Percentiles rank a stretch among this genome's conserved stretches.
These are phyloP conservation scores for Penicillium sp. DNA, from an alignment of 2,329 filamentous ascomycete species.

Conservation along the genomic window DNA sequence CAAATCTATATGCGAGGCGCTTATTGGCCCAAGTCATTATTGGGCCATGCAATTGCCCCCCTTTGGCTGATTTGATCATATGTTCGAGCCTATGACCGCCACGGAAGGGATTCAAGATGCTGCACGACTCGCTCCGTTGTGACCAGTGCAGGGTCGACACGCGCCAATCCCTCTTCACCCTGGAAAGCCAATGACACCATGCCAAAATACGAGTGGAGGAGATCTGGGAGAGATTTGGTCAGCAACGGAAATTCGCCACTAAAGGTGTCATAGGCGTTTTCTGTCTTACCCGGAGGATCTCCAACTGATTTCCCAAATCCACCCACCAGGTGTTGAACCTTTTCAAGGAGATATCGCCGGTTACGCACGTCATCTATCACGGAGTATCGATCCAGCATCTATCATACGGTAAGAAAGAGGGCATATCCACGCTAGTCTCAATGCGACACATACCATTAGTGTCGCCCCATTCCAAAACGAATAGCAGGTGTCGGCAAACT, in stretches of 20 bases:
- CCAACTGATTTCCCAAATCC: constrained; percentile 75
- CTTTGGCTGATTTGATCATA: background rate
- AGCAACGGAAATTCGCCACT: constrained; percentile 4
- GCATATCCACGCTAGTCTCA: background rate
- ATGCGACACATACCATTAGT: constrained; percentile 41
- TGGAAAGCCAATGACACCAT: constrained; percentile 76
- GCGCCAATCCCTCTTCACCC: constrained; percentile 67
- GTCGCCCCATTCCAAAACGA: constrained; percentile 85
- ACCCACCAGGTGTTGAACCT: constrained; percentile 83
- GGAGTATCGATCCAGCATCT: constrained; percentile 60
- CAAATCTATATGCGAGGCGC: background rate
- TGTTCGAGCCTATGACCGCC: constrained; percentile 25
- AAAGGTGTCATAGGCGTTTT: background rate
- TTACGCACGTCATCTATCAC: constrained; percentile 63
- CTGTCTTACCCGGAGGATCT: constrained; percentile 61
- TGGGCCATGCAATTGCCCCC: background rate
- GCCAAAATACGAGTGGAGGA: constrained; percentile 88
- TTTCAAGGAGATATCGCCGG: constrained; percentile 76
- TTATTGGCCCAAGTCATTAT: background rate
- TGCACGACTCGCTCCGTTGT: constrained; percentile 58
- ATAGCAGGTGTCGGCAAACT: constrained; percentile 92
- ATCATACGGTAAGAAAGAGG: constrained; percentile 16
- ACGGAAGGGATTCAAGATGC: constrained; percentile 42
- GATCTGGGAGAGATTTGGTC: constrained; percentile 48
- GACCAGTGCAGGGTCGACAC: constrained; percentile 74